A percentile compares a stretch with the other conserved stretches of the same genome.
Evolutionary conservation across 805 yeast genomes (phyloP).

Genomic region (Deakozyma indianensis): DNA sequence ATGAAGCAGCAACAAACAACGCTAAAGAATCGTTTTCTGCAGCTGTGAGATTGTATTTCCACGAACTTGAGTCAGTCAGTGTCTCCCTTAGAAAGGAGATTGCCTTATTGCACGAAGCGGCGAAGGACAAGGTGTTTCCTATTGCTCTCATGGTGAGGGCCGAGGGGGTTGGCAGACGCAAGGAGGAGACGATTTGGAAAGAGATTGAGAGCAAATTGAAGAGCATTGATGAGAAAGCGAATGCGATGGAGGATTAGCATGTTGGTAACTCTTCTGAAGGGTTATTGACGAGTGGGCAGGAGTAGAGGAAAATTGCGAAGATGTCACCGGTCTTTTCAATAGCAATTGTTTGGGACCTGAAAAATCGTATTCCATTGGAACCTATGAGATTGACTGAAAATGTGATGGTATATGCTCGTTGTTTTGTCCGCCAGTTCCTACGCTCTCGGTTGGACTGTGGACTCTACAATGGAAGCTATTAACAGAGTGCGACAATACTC

Average conservation of each 20-base stretch:
- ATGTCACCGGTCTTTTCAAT: too few relatives aligned
- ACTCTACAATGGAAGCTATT: too few relatives aligned
- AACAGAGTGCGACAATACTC: too few relatives aligned
- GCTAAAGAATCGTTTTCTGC: constrained; percentile 26
- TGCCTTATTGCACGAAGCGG: constrained; percentile 35
- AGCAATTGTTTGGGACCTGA: too few relatives aligned
- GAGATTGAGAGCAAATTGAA: constrained; percentile 19
- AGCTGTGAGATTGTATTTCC: constrained; percentile 33
- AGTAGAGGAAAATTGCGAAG: too few relatives aligned
- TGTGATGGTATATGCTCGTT: too few relatives aligned
- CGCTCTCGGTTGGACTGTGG: too few relatives aligned
- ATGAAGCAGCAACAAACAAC: constrained; percentile 6
- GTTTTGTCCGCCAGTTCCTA: too few relatives aligned
- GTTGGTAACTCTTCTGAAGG: too few relatives aligned
- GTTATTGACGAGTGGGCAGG: too few relatives aligned
- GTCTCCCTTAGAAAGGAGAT: constrained; percentile 47
- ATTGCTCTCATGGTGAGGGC: constrained; percentile 55
- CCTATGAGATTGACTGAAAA: too few relatives aligned
- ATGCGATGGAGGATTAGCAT: not conserved
- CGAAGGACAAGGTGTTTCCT: constrained; percentile 41
- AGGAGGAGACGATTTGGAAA: constrained; percentile 27
- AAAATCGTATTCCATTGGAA: too few relatives aligned
- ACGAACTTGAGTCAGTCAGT: constrained; percentile 39
- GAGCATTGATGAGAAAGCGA: not conserved
- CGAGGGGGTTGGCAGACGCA: constrained; percentile 44